A percentile compares a stretch with the other conserved stretches of the same genome.
These are phyloP conservation scores for Mycena haematopus DNA, from an alignment of 768 basidiomycete species.

Conservation along the genomic window DNA sequence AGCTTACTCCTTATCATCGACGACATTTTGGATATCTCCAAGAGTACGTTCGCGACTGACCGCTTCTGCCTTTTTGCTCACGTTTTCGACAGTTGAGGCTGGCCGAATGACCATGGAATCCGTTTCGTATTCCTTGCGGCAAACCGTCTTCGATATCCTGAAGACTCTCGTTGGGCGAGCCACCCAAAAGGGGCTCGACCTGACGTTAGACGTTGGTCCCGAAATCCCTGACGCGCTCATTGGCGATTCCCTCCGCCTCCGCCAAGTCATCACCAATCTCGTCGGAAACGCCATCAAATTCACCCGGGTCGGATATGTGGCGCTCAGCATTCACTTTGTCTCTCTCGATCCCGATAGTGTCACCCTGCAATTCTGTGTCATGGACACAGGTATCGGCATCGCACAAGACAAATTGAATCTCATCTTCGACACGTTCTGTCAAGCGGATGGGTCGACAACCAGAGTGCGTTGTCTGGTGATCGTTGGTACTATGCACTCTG, in stretches of 20 bases:
- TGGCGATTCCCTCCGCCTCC: conserved; percentile 92
- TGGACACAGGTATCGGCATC: conserved; percentile 98
- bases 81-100: conserved; percentile 72
- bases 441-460: conserved; percentile 98
- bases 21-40: conserved; percentile 99
- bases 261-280: conserved; percentile 95
- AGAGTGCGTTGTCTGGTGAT: conserved; percentile 57
- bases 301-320: conserved; percentile 90
- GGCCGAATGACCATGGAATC: conserved; percentile 99
- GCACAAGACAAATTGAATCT: conserved; percentile 97
- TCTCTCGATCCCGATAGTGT: conserved; percentile 83
- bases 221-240: conserved; percentile 97
- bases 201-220: conserved; percentile 95
- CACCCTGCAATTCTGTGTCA: conserved; percentile 95
- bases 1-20: conserved; percentile 96
- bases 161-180: conserved; percentile 98
- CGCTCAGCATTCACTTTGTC: conserved; percentile 82
- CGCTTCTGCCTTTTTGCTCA: conserved; percentile 16
- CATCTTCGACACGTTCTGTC: conserved; percentile 99
- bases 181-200: conserved; percentile 93
- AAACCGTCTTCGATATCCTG: conserved; percentile 95
- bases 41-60: conserved; percentile 68
- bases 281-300: conserved; percentile 98
- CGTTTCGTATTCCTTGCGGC: conserved; percentile 97
- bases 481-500: conserved; percentile 10